Evolutionary conservation across 768 basidiomycete species (phyloP).

Genomic region (Cystobasidium tubakii): DNA sequence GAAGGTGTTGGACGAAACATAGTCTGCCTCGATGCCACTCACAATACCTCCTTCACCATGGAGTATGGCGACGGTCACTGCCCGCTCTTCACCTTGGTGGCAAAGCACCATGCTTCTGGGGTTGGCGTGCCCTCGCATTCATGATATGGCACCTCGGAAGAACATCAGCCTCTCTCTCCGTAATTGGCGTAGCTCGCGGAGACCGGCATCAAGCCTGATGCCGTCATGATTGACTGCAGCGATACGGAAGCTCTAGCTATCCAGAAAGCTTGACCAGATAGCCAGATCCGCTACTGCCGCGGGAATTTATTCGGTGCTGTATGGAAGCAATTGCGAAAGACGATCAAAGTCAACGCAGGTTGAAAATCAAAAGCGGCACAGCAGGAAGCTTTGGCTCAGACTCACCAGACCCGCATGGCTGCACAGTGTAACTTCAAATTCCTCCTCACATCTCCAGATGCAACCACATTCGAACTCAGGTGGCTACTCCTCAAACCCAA

Average conservation of each 20-base stretch:
- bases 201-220: not conserved
- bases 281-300: slow-evolving; percentile 6
- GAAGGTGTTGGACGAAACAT: not conserved
- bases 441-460: too few relatives aligned
- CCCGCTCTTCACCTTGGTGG: slow-evolving; percentile 3
- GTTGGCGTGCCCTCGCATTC: not conserved
- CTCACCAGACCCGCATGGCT: not conserved
- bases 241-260: slow-evolving; percentile 10
- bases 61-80: not conserved
- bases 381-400: not conserved
- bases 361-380: not conserved
- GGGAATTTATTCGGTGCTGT: not conserved
- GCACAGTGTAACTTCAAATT: not conserved
- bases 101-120: not conserved
- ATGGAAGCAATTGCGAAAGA: not conserved
- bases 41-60: slow-evolving; percentile 22
- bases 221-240: slow-evolving; percentile 10
- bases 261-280: not conserved
- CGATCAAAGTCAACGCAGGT: not conserved
- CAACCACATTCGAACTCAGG: too few relatives aligned
- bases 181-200: not conserved
- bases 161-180: not conserved
- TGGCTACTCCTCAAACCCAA: too few relatives aligned
- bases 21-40: slow-evolving; percentile 10
- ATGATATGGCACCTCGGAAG: not conserved